A percentile compares a stretch with the other conserved stretches of the same genome.
Conservation (phyloP, 805 yeast genomes). For the Sporopachydermia quercuum region DNA sequence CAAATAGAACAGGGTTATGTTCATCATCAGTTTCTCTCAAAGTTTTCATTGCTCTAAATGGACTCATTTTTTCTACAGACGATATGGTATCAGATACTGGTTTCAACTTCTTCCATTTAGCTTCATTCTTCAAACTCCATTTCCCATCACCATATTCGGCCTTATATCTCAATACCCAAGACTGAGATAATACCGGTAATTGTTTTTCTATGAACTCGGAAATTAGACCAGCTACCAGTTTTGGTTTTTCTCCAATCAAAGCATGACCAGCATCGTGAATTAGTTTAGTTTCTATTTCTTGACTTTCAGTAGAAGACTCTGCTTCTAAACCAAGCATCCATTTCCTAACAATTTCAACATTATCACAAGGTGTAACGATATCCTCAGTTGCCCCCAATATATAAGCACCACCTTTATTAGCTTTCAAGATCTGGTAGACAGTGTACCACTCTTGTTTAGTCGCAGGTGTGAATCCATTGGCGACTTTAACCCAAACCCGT, state of each 20-base stretch:
- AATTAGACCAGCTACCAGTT: constrained; percentile 44
- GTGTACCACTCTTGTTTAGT: constrained; percentile 30
- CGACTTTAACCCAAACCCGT: constrained; percentile 35
- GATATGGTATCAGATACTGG: constrained; percentile 32
- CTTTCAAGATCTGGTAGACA: constrained; percentile 20
- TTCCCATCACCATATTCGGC: constrained; percentile 53
- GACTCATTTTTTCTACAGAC: constrained; percentile 23
- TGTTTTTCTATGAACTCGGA: constrained; percentile 38
- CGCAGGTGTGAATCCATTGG: constrained; percentile 33
- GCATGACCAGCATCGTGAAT: constrained; percentile 47
- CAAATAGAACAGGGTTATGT: constrained; percentile 47
- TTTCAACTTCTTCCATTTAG: constrained; percentile 48
- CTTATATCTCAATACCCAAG: constrained; percentile 55
- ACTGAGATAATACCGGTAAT: constrained; percentile 30
- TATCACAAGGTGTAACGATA: constrained; percentile 32
- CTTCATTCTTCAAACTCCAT: constrained; percentile 68
- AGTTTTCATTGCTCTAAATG: constrained; percentile 61
- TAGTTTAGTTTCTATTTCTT: constrained; percentile 22
- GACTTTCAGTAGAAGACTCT: constrained; percentile 20
- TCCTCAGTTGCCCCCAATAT: constrained; percentile 48
- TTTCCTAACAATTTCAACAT: constrained; percentile 19
- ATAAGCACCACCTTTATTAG: constrained; percentile 29
- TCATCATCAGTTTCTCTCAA: constrained; percentile 43
- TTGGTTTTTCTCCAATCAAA: constrained; percentile 46
- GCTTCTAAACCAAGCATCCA: constrained; percentile 16